These are phyloP conservation scores for Fusarium lyarnte DNA, from an alignment of 2,329 filamentous ascomycete genomes.

Conservation along the genomic window DNA sequence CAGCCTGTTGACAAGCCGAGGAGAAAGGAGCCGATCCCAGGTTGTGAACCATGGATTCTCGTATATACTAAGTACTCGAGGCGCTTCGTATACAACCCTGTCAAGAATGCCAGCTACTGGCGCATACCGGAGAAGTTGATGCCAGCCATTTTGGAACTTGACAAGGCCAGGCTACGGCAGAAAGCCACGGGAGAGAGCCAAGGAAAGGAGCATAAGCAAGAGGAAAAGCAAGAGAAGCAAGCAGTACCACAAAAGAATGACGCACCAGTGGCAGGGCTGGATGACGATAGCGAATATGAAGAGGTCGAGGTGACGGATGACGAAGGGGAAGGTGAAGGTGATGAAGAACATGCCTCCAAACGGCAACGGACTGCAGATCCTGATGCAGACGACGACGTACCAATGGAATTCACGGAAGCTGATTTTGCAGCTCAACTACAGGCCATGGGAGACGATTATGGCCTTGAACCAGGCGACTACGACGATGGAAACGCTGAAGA, in stretches of 20 bases:
- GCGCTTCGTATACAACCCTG: constrained; percentile 88
- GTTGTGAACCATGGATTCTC: constrained; percentile 86
- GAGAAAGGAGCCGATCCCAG: constrained; percentile 80
- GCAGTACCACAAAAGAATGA: not conserved
- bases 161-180: constrained; percentile 74
- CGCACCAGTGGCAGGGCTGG: constrained; percentile 16
- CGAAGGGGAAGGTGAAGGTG: constrained; percentile 67
- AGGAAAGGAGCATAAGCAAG: constrained; percentile 1
- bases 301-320: constrained; percentile 44
- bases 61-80: constrained; percentile 93
- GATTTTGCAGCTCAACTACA: constrained; percentile 94
- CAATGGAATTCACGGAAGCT: constrained; percentile 88
- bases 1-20: constrained; percentile 83
- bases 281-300: constrained; percentile 71
- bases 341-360: constrained; percentile 64
- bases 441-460: constrained; percentile 88
- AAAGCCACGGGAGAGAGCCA: constrained; percentile 56
- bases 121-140: constrained; percentile 89
- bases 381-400: constrained; percentile 57
- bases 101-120: constrained; percentile 92
- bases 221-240: constrained; percentile 2
- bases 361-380: constrained; percentile 71
- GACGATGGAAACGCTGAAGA: constrained; percentile 69
- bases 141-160: constrained; percentile 77
- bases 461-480: constrained; percentile 79